Base-by-base conservation (phyloP, 2,329 filamentous ascomycete species). In the Dissoconium aciculare region DNA sequence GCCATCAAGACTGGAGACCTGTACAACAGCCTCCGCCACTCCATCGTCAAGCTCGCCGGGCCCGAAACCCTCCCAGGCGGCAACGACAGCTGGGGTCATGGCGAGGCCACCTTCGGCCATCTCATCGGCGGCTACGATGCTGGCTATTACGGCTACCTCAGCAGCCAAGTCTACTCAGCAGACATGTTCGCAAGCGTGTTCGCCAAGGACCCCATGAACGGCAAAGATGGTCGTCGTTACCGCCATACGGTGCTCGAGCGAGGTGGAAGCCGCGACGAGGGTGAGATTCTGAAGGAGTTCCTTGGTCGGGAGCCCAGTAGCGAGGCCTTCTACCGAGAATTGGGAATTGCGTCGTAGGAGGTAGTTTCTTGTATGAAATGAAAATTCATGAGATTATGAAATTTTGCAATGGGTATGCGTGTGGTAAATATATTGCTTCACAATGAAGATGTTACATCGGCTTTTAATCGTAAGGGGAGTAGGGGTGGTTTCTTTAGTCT, bases 161-260 rank as follows among this genome's bases (percentile, higher is more conserved):
- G 70, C 40, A 82, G 76, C 1, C 70, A 82, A 53, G 82, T 89
- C 11, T 89, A 85, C 58, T 80, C 74, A 13, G 69, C 77, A 15
- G 81, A 91, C 55, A 87, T 91, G 79, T 91, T 87, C 63, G 74
- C 81, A 57, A 69, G 69, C 0, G 74, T 79, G 27, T 89, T 89
- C 60, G 75, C 77, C 60, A 63, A 69, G 43, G 65, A 85, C 51
- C 81, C 81, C 0, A 84, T 87, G 79, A 70, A 84, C 52, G 66
- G 64, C 17, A 69, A 67, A 41, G 71, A 83, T 51, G 81, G 81
- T 2, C 65, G 80, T 10, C 59, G 79, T 35, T 89, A 87, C 58
- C 67, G 81, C 32, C 76, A 83, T 54, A 78, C 72, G 0, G 79
- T 89, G 13, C 61, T 89, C 4, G 77, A 85, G 59, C 72, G 71